Base-by-base conservation (phyloP, 1,139 yeast species). In the Maudiozyma humilis region DNA sequence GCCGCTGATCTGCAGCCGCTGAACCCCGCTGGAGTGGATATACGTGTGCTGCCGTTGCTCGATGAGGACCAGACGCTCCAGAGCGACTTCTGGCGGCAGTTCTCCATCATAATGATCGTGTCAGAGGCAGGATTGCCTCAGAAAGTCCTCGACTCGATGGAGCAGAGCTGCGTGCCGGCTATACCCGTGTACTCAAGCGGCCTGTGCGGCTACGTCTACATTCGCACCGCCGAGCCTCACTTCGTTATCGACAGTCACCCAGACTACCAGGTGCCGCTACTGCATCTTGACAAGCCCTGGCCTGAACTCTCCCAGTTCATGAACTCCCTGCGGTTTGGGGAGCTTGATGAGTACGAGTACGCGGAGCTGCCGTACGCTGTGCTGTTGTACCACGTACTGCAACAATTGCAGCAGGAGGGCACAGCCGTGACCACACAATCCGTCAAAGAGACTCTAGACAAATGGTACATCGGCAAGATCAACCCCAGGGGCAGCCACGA, bases 261-360 rank as follows among this genome's bases (percentile, higher is more conserved):
- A 36, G 74, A 76, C 1, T 78, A 79, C 35, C 67, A 75, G 10
- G 60, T 81, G 3, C 78, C 73, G 32, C 96, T 87, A 55, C 66
- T 89, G 45, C 67, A 96, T 41, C 66, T 89, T 3, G 82, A 81
- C 47, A 50, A 59, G 3, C 91, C 95, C 1, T 91, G 96, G 96
- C 66, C 70, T 0, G 87, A 83, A 52, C 65, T 89, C n/a, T 63
- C 64, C 36, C 64, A 64, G 0, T 79, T 71, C 54, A 71, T 77
- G 8, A 74, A 76, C 45, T 61, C 73, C 1, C 66, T 80, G 43
- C 74, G 79, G 39, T 56, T 83, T 18, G 68, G 67, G 1, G 37
- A 50, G 0, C 51, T 82, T 47, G 71, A 70, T 42, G 75, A 72
- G 35, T 68, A 70, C 3, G 79, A 76, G 16, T 77, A 78, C 47